These are phyloP conservation scores for Flaveria robusta DNA, from an alignment of 129 eudicot species.

Conservation along the genomic window DNA sequence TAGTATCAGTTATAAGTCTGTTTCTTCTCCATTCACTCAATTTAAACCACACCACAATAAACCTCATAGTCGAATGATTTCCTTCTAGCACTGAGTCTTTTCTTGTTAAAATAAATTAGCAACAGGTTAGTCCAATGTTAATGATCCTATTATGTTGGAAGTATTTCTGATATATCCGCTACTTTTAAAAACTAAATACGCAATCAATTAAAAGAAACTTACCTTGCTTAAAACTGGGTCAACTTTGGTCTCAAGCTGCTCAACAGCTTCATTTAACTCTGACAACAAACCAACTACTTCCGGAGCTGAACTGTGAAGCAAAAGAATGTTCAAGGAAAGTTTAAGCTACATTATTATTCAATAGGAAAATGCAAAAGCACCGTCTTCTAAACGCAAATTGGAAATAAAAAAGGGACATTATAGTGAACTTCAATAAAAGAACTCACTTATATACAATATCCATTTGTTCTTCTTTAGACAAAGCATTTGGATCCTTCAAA, in stretches of 20 bases:
- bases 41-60: background rate
- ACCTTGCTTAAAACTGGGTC: conserved; percentile 79
- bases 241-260: conserved; percentile 75
- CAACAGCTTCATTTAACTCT: conserved; percentile 71
- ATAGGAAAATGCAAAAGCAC: background rate
- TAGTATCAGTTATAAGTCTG: background rate
- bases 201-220: conserved; percentile 6
- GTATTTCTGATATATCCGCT: too few species aligned
- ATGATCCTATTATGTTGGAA: too few species aligned
- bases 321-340: conserved; percentile 3
- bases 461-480: conserved; percentile 91
- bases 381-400: background rate
- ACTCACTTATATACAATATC: conserved; percentile 76
- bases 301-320: conserved; percentile 70
- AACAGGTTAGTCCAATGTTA: background rate
- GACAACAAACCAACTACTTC: conserved; percentile 82
- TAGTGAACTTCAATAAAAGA: background rate
- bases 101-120: background rate
- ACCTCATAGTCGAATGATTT: background rate
- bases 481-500: conserved; percentile 65
- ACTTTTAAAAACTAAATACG: too few species aligned
- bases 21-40: background rate
- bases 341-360: background rate
- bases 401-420: background rate
- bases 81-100: background rate